Conservation (phyloP, 768 basidiomycete genomes). For the Asterophora lycoperdoides region DNA sequence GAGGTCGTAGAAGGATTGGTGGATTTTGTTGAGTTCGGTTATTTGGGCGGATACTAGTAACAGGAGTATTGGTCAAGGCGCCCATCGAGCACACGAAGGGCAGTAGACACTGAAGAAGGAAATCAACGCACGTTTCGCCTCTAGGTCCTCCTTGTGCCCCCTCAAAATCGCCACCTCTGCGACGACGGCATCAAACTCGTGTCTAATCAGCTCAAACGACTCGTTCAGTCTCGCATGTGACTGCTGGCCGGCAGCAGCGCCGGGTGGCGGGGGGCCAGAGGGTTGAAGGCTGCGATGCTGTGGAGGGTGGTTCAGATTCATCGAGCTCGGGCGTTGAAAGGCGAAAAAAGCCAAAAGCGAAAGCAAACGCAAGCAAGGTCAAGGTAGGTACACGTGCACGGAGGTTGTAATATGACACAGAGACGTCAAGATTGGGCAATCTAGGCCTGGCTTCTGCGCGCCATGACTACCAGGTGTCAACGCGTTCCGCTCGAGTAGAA, state of each 20-base stretch:
- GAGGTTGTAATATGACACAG: conserved; percentile 17
- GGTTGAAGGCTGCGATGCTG: conserved; percentile 59
- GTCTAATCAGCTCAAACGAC: conserved; percentile 73
- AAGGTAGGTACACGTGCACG: conserved; percentile 18
- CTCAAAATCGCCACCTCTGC: conserved; percentile 65
- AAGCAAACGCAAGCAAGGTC: conserved; percentile 14
- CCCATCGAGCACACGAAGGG: not conserved
- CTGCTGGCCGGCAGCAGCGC: conserved; percentile 33
- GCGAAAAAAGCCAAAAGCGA: conserved; percentile 8
- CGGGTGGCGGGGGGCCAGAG: conserved; percentile 39
- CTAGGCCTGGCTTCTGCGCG: conserved; percentile 7
- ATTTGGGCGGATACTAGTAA: conserved; percentile 9
- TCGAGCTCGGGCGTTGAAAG: conserved; percentile 14
- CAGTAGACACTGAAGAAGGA: not conserved
- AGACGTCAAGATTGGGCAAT: conserved; percentile 18
- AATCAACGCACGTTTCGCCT: conserved; percentile 68
- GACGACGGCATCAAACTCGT: conserved; percentile 77
- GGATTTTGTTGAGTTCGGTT: conserved; percentile 14
- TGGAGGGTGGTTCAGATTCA: conserved; percentile 15
- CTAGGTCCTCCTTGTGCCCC: conserved; percentile 84
- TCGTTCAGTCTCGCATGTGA: conserved; percentile 59
- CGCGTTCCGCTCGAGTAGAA: not conserved
- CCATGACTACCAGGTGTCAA: conserved; percentile 4
- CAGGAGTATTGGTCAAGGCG: too few species aligned
- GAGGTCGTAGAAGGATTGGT: conserved; percentile 17